phyloP scores from a whole-genome alignment of 2,329 filamentous ascomycete genomes.

The Chaetomium olivaceum region DNA sequence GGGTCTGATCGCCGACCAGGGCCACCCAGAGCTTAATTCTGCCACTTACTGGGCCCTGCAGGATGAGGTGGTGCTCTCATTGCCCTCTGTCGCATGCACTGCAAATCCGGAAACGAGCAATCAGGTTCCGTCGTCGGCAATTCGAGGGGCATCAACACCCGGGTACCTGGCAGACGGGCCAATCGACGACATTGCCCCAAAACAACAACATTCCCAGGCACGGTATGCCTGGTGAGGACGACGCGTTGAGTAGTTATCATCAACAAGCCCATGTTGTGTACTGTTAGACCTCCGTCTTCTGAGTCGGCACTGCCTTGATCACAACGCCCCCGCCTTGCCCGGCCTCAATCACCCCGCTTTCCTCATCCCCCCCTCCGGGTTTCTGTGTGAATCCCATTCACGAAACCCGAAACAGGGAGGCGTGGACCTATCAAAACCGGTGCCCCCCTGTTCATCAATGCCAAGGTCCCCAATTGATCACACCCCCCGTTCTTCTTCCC shows the following conservation, averaged over 20 bases:
- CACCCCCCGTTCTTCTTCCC: not conserved
- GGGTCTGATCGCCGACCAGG: conserved; percentile 27
- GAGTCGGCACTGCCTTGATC: not conserved
- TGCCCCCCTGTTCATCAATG: not conserved
- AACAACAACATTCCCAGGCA: conserved; percentile 8
- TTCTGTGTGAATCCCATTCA: conserved; percentile 8
- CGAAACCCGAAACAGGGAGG: conserved; percentile 4
- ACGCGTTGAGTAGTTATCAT: not conserved
- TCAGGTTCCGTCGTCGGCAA: not conserved
- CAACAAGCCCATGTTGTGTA: not conserved
- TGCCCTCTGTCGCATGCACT: conserved; percentile 3
- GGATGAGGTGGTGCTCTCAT: conserved; percentile 13
- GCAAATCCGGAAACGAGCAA: conserved; percentile 13
- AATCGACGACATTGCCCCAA: conserved; percentile 3
- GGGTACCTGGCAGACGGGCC: conserved; percentile 20
- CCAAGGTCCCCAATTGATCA: conserved; percentile 4
- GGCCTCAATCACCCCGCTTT: not conserved
- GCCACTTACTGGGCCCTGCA: conserved; percentile 15
- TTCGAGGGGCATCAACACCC: not conserved
- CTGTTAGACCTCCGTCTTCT: not conserved
- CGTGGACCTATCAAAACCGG: conserved; percentile 6
- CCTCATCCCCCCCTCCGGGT: not conserved
- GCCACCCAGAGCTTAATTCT: conserved; percentile 14
- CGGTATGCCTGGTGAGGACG: conserved; percentile 8
- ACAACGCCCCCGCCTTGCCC: not conserved